Evolutionary conservation across 2,329 filamentous ascomycete genomes (phyloP), one percentile per base, ranked within the genome.

Genomic region (Fusarium annulatum): DNA sequence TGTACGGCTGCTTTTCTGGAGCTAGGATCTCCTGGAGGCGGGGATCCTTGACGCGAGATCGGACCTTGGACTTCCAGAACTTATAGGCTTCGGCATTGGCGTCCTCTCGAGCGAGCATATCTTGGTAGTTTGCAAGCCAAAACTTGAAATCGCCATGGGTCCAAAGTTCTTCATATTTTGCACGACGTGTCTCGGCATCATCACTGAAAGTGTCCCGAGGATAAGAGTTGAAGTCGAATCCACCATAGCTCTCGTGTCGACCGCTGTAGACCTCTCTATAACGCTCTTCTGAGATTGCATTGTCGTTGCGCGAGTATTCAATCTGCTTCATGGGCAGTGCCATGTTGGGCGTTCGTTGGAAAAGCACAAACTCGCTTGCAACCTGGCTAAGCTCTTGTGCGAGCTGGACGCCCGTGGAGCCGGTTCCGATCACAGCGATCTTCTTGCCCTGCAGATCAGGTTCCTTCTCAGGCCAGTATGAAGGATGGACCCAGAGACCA

Each of bases 21-120:
- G 66, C 71, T 2, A 74, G 48, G 6, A 41, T n/a, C 43, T 52
- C 43, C 2, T 52, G 34, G 4, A 7, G 3, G 0, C 43, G 34
- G 1, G 26, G 34, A 33, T 28, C 36, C 3, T 41, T 41, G 61
- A 89, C 81, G 3, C 87, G 81, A 12, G 77, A 78, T 3, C 84
- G 79, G 1, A 82, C 82, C 71, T 86, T 87, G 12, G 79, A 80
- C 2, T 79, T 80, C 84, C 87, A 88, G 76, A 88, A 89, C 5
- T 85, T 79, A 68, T 88, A 89, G 2, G 82, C 78, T 7, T 80
- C 78, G 7, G 80, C 77, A 69, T 88, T 89, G 6, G 84, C 83
- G 55, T 84, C 80, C 7, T 76, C 61, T 28, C 86, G 79, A 14
- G 80, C 76, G 4, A 87, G 59, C 23, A 83, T 80, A 41, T 90